Evolutionary conservation across 768 basidiomycete genomes (phyloP), one percentile per base, ranked within the genome.

Genomic region (Amanita rubescens): DNA sequence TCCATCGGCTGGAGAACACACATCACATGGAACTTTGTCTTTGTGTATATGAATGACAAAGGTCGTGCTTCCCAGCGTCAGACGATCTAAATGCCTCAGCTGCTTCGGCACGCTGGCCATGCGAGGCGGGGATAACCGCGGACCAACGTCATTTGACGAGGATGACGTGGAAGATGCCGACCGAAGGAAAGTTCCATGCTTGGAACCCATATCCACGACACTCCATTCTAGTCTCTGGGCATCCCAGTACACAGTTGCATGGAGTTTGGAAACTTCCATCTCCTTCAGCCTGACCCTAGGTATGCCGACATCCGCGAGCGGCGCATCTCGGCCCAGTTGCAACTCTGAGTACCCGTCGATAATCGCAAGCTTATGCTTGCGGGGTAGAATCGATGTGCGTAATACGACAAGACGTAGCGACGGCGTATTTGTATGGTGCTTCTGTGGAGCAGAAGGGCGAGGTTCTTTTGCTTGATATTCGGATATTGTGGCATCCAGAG

Each of bases 131-230:
- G 88, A 90, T 43, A 91, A 70, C 44, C 87, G 77, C 44, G 63
- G 58, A 15, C 79, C 78, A 49, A 61, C 33, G 22, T 63, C 62
- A 32, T 61, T 54, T 19, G 17, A 19, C 14, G 58, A 55, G 35
- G 67, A 63, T 43, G 60, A 51, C 10, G 65, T 42, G 30, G 63
- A 56, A 17, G 62, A 58, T 25, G 65, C 67, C n/a, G 67, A 59
- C 41, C 65, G 68, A 54, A 88, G 52, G 63, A 83, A 91, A 0
- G 90, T 91, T 3, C 90, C 90, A 58, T 93, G 90, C 65, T 82
- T 85, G 49, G 86, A 88, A 9, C 87, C 90, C 83, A 87, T 87
- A 63, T 93, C 90, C 9, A 90, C 87, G 27, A 88, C 69, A 2
- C 78, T 76, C 89, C 89, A 92, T 54, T 79, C 77, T 12, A 68